Percentiles rank a stretch among this genome's conserved stretches.
These are phyloP conservation scores for Sophora flavescens DNA, from an alignment of 306 rosid species.

Conservation along the genomic window DNA sequence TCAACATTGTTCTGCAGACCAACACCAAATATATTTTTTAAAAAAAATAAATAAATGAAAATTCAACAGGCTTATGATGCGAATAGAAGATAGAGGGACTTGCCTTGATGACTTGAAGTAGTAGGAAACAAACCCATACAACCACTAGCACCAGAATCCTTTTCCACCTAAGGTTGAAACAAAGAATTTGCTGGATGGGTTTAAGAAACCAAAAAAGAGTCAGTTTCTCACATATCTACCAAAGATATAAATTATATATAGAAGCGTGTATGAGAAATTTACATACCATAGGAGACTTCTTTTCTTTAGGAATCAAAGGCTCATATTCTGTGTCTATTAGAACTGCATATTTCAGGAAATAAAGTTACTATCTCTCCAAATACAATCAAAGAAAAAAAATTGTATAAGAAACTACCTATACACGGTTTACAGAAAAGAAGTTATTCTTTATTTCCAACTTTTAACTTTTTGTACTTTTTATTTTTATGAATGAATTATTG, in stretches of 20 bases:
- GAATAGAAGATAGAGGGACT: conserved; percentile 26
- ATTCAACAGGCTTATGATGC: conserved; percentile 28
- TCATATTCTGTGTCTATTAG: conserved; percentile 68
- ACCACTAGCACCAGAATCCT: conserved; percentile 55
- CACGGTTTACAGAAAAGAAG: not conserved
- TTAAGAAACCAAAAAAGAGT: conserved; percentile 19
- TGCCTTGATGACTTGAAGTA: conserved; percentile 80
- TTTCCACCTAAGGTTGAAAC: conserved; percentile 83
- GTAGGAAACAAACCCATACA: conserved; percentile 79
- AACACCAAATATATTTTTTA: conserved; percentile 8
- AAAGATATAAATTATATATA: not conserved
- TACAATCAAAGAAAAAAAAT: not conserved
- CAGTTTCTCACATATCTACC: conserved; percentile 34
- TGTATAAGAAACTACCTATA: not conserved
- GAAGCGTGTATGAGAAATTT: not conserved
- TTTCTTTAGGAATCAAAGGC: conserved; percentile 64
- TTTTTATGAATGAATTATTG: not conserved
- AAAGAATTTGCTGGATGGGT: conserved; percentile 62
- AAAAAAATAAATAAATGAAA: not conserved
- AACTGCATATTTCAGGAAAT: conserved; percentile 60
- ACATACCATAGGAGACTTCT: conserved; percentile 68
- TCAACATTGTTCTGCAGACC: conserved; percentile 63
- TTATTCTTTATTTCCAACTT: not conserved
- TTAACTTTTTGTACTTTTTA: not conserved
- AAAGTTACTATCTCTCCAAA: not conserved